These are phyloP conservation scores for Heliosperma pusillum DNA, from an alignment of 148 eudicot genomes.

Conservation along the genomic window DNA sequence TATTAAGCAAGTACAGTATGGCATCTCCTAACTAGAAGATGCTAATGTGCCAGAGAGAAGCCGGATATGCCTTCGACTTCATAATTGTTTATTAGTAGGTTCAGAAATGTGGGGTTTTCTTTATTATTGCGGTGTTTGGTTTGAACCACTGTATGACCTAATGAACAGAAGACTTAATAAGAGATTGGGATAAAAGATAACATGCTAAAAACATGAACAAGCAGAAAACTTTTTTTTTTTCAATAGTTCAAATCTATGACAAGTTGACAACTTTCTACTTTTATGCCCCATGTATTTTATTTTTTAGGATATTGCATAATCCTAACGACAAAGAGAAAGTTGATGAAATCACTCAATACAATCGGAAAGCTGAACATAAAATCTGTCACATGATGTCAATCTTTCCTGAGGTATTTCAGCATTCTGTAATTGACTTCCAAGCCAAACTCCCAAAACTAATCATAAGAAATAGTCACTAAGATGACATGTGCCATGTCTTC, in stretches of 20 bases:
- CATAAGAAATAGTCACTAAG: no score
- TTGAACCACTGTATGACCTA: constrained; percentile 2
- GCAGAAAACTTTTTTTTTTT: neutral
- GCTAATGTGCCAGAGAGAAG: neutral
- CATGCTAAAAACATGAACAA: neutral
- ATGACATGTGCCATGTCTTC: no score
- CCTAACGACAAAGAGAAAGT: neutral
- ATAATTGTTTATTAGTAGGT: neutral
- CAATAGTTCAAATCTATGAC: neutral
- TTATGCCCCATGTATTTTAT: no score
- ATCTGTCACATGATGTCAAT: neutral
- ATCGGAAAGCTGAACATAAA: neutral
- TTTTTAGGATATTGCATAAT: neutral
- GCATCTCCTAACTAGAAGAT: neutral
- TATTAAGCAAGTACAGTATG: constrained; percentile 10
- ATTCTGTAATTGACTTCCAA: neutral
- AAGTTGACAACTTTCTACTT: neutral
- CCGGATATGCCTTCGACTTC: neutral
- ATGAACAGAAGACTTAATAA: neutral
- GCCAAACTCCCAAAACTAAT: no score
- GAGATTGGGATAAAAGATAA: neutral
- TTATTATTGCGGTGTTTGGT: neutral
- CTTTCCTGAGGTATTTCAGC: neutral
- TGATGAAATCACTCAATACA: neutral
- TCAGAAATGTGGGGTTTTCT: constrained; percentile 7